Evolutionary conservation across 169 alveolate genomes (phyloP).

Genomic region (Perkinsus marinus): DNA sequence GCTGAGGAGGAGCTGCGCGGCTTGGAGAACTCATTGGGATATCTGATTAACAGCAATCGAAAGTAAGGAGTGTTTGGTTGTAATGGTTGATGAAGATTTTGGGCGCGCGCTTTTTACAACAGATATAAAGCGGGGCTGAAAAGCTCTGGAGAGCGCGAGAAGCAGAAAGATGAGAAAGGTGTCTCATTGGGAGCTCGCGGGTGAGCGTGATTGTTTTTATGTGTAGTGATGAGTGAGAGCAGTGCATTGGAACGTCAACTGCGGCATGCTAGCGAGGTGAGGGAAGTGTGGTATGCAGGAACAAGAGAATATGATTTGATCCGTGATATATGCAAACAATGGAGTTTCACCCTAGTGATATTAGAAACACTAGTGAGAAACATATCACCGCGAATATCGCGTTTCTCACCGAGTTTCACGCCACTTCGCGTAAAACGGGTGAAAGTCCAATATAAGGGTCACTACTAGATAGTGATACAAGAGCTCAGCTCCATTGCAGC

Average conservation of each 20-base stretch:
- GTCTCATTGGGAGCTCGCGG: background rate
- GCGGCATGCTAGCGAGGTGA: background rate
- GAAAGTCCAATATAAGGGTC: too few species aligned
- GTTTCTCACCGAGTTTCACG: too few species aligned
- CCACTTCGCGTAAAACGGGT: too few species aligned
- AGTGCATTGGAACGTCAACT: background rate
- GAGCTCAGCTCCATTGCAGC: too few species aligned
- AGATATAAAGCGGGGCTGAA: background rate
- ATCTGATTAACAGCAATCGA: slow-evolving; percentile 53
- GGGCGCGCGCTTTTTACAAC: background rate
- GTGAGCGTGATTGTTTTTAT: background rate
- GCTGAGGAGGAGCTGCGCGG: slow-evolving; percentile 58
- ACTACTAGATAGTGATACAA: too few species aligned
- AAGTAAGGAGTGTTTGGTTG: slow-evolving; percentile 23
- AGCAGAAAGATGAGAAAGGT: background rate
- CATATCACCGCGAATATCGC: too few species aligned
- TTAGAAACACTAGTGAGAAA: too few species aligned
- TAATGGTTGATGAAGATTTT: background rate
- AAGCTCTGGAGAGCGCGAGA: background rate
- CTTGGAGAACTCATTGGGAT: slow-evolving; percentile 51
- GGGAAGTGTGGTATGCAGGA: background rate
- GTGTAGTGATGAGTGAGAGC: background rate
- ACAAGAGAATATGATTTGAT: background rate
- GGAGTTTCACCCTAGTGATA: background rate
- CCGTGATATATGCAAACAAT: background rate